phyloP scores from a whole-genome alignment of 179 eudicot species.

The Beta lomatogona region DNA sequence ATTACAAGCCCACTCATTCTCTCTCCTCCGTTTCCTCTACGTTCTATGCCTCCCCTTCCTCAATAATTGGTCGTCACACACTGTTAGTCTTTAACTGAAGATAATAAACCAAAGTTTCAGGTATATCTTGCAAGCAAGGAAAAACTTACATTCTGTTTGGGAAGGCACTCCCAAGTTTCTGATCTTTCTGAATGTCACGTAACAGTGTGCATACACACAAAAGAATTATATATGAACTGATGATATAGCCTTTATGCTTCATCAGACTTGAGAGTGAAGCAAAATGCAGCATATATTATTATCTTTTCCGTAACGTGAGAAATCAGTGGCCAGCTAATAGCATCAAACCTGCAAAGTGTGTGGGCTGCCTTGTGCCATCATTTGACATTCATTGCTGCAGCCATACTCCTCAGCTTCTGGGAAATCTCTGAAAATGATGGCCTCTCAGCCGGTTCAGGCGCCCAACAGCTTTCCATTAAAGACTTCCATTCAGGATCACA shows the following conservation, averaged over 20 bases:
- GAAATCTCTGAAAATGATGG: conserved; percentile 92
- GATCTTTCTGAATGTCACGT: conserved; percentile 26
- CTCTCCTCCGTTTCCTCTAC: neutral
- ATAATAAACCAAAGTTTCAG: neutral
- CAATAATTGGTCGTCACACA: neutral
- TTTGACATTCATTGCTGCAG: conserved; percentile 89
- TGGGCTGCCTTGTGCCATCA: conserved; percentile 30
- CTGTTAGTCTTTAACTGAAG: neutral
- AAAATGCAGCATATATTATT: conserved; percentile 9
- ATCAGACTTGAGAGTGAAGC: conserved; percentile 16
- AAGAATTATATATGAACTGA: conserved; percentile 29
- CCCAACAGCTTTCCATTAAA: conserved; percentile 94
- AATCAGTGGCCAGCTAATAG: conserved; percentile 13
- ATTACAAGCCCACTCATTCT: neutral
- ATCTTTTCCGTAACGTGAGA: conserved; percentile 18
- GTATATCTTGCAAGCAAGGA: neutral
- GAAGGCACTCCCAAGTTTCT: conserved; percentile 20
- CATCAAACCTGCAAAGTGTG: conserved; percentile 12
- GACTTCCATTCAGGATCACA: conserved; percentile 99
- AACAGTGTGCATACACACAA: conserved; percentile 20
- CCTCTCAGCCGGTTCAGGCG: conserved; percentile 71
- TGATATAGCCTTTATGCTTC: conserved; percentile 21
- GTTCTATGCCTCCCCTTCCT: neutral
- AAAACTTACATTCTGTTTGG: conserved; percentile 26
- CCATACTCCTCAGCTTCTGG: conserved; percentile 88